Base-by-base conservation (phyloP, 495 filamentous ascomycete species). In the Aspergillus cristatus region DNA sequence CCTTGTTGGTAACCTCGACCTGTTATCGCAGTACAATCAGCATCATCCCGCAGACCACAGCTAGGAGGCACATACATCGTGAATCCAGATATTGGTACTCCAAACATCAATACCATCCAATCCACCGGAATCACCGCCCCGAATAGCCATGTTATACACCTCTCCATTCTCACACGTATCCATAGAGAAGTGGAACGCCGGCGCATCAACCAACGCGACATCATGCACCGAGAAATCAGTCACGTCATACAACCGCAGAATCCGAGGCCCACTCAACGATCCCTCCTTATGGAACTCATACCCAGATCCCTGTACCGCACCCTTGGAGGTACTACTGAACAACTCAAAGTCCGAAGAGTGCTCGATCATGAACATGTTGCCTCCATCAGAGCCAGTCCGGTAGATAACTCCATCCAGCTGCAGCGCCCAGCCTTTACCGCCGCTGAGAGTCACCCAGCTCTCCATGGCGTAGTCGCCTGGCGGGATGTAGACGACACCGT, bases 1-100 rank as follows among this genome's bases (percentile, higher is more conserved):
- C 66, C 26, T 61, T 58, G 43, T 71, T 71, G 3, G 67, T 67
- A 7, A 69, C 67, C 42, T 68, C 57, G 14, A 70, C 50, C 43
- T 68, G 20, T 24, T 8, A 24, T 24, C n/a, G n/a, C n/a, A n/a
- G 51, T 11, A 34, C 64, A 58, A n/a, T 18, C 18, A 35, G 15
- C 20, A 22, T 35, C 7, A n/a, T n/a, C n/a, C n/a, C n/a, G n/a
- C n/a, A n/a, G n/a, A n/a, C n/a, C n/a, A n/a, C n/a, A n/a, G n/a
- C n/a, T n/a, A n/a, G n/a, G n/a, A n/a, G n/a, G n/a, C n/a, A 37
- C 43, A 14, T 30, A 65, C 45, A 50, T 71, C 65, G 37, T 71
- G 67, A 33, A 71, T 47, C 51, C 58, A 58, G 14, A 70, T 58
- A 34, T 70, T 68, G 28, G 46, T 49, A 18, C 64, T 60, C 51